A percentile compares a stretch with the other conserved stretches of the same genome.
phyloP scores from a whole-genome alignment of 441 rosid species.

The Aleurites moluccanus region DNA sequence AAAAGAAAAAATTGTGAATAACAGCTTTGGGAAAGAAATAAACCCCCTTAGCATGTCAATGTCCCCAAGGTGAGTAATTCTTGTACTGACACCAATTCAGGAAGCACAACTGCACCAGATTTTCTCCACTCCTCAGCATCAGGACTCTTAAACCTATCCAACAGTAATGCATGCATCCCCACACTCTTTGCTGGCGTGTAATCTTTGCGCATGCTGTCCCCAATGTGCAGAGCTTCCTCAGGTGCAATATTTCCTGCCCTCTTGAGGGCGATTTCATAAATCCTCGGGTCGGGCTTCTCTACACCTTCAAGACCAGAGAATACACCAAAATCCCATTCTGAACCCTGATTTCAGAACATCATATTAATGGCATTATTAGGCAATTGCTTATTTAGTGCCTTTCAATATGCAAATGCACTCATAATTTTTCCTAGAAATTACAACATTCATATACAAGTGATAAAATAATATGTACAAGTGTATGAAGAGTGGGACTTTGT shows the following conservation, averaged over 20 bases:
- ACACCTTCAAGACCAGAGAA: conserved; percentile 96
- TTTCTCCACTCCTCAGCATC: conserved; percentile 79
- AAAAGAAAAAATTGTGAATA: neutral
- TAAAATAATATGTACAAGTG: no score
- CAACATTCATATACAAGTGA: no score
- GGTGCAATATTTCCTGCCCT: conserved; percentile 79
- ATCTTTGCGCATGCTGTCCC: conserved; percentile 95
- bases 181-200: conserved; percentile 74
- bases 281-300: conserved; percentile 88
- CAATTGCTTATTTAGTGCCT: neutral
- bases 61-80: conserved; percentile 54
- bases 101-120: conserved; percentile 80
- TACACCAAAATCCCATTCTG: conserved; percentile 98
- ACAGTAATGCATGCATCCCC: conserved; percentile 86
- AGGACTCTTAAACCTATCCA: conserved; percentile 83
- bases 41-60: conserved; percentile 27
- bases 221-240: conserved; percentile 71
- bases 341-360: conserved; percentile 42
- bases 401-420: neutral
- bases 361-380: neutral
- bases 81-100: conserved; percentile 66
- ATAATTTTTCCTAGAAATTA: no score
- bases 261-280: conserved; percentile 69
- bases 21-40: conserved; percentile 7
- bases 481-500: no score